These are phyloP conservation scores for Daucus carota DNA, from an alignment of 129 eudicot genomes.

Conservation along the genomic window DNA sequence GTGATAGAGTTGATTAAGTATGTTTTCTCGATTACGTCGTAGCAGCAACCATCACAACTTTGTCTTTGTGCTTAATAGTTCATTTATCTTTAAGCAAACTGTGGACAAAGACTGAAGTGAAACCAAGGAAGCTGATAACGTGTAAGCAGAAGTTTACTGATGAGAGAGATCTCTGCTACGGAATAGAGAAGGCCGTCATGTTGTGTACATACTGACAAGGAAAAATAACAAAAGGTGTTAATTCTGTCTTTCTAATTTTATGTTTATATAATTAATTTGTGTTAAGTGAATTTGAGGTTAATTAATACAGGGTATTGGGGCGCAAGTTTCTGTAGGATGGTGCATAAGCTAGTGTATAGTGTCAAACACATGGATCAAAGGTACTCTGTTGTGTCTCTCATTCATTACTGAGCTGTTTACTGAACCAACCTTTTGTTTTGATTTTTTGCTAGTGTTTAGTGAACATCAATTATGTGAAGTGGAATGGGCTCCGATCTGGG, in stretches of 20 bases:
- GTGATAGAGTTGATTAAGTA: background rate
- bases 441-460: background rate
- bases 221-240: background rate
- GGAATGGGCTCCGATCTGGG: background rate
- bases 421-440: background rate
- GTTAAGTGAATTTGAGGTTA: background rate
- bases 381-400: background rate
- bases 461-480: background rate
- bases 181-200: background rate
- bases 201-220: background rate
- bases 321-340: background rate
- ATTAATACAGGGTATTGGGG: background rate
- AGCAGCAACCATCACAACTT: background rate
- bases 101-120: background rate
- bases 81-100: background rate
- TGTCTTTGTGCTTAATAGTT: background rate
- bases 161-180: background rate
- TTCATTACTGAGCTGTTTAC: background rate
- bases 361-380: background rate
- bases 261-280: background rate
- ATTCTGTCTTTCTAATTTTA: background rate
- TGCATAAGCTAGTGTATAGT: background rate
- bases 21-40: background rate
- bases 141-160: background rate
- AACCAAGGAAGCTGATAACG: background rate